These are phyloP conservation scores for Clathrospora elynae DNA, from an alignment of 2,329 filamentous ascomycete species.

Conservation along the genomic window DNA sequence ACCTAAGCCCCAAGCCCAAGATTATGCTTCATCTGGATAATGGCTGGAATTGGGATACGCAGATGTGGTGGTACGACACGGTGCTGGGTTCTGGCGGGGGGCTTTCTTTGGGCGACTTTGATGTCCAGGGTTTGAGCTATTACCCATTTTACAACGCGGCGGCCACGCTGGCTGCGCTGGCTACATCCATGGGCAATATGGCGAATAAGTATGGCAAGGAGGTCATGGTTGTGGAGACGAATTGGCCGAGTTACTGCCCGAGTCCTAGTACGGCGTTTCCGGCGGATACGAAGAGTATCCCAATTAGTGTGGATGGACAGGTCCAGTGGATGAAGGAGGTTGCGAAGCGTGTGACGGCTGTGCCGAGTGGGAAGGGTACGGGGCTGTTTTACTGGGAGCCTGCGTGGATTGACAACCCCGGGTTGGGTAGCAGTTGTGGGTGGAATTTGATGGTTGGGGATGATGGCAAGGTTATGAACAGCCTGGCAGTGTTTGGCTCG, in stretches of 20 bases:
- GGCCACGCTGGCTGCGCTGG: slow-evolving; percentile 64
- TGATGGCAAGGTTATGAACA: slow-evolving; percentile 60
- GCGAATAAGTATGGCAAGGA: slow-evolving; percentile 67
- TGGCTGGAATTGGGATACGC: slow-evolving; percentile 72
- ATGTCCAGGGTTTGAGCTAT: slow-evolving; percentile 74
- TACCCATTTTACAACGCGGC: slow-evolving; percentile 71
- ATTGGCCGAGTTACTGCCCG: slow-evolving; percentile 71
- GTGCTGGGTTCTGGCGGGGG: slow-evolving; percentile 54
- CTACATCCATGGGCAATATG: slow-evolving; percentile 63
- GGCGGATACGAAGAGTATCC: slow-evolving; percentile 62
- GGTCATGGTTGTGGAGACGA: slow-evolving; percentile 70
- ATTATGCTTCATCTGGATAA: slow-evolving; percentile 79
- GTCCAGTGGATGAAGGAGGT: slow-evolving; percentile 64
- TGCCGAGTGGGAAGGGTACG: slow-evolving; percentile 55
- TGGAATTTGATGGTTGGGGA: slow-evolving; percentile 67
- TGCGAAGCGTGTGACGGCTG: slow-evolving; percentile 60
- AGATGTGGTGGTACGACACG: slow-evolving; percentile 68
- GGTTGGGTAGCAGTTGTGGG: slow-evolving; percentile 67
- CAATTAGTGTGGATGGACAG: slow-evolving; percentile 68
- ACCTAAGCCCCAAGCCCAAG: slow-evolving; percentile 61
- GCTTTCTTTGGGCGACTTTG: slow-evolving; percentile 62
- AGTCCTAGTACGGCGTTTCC: slow-evolving; percentile 65
- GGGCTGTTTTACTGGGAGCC: slow-evolving; percentile 78
- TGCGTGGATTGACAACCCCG: slow-evolving; percentile 69
- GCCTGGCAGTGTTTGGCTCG: slow-evolving; percentile 61